phyloP scores from a whole-genome alignment of 331 rosid genomes.

The Rhamnella rubrinervis region DNA sequence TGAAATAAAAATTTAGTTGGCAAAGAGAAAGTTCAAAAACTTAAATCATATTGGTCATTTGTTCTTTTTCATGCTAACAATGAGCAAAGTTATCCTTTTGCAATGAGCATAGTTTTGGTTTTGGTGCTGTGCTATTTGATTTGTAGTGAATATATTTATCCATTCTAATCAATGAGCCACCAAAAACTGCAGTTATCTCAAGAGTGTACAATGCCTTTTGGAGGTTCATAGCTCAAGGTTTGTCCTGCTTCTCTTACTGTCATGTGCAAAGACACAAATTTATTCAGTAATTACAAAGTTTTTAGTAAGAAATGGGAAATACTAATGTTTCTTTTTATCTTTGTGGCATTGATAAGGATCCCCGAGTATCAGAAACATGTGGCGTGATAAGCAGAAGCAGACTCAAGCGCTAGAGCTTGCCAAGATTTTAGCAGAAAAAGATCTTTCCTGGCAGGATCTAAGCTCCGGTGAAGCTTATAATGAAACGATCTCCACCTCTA shows the following conservation, averaged over 20 bases:
- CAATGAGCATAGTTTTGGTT: too few relatives aligned
- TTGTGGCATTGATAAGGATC: background rate
- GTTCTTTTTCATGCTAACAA: too few relatives aligned
- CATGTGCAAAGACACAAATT: too few relatives aligned
- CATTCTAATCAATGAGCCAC: too few relatives aligned
- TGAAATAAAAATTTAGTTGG: too few relatives aligned
- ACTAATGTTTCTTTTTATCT: background rate
- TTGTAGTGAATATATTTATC: too few relatives aligned
- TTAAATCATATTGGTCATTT: too few relatives aligned
- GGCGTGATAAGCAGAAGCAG: conserved; percentile 4
- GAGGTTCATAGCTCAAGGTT: conserved; percentile 1
- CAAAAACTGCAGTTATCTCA: background rate
- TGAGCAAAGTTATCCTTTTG: too few relatives aligned
- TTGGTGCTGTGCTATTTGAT: background rate
- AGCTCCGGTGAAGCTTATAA: background rate
- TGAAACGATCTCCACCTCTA: background rate
- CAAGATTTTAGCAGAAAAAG: background rate
- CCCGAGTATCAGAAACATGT: background rate
- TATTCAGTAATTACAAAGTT: too few relatives aligned
- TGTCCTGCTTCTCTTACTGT: background rate
- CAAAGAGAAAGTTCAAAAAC: too few relatives aligned
- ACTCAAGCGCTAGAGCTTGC: background rate
- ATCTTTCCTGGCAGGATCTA: background rate
- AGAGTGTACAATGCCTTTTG: background rate
- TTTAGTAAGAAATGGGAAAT: too few relatives aligned